These are phyloP conservation scores for Komagataella populi DNA, from an alignment of 805 yeast genomes.

Conservation along the genomic window DNA sequence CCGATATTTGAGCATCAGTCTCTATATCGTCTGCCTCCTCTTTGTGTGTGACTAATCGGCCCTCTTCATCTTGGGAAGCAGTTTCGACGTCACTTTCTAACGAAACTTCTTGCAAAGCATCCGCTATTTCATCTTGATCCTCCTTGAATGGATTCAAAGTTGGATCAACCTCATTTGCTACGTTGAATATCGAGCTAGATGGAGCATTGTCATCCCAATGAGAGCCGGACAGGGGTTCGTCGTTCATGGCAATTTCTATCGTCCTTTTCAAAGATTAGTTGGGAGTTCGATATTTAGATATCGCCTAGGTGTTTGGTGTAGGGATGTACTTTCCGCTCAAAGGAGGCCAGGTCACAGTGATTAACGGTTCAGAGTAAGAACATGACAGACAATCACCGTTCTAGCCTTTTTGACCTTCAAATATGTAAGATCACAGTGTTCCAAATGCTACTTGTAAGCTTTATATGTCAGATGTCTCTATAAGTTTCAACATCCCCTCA, in stretches of 20 bases:
- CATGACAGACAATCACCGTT: too few relatives aligned
- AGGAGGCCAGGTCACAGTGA: neutral
- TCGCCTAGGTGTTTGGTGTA: neutral
- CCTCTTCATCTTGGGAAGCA: neutral
- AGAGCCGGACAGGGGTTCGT: neutral
- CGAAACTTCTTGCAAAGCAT: neutral
- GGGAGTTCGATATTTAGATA: neutral
- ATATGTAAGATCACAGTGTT: too few relatives aligned
- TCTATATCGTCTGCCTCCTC: neutral
- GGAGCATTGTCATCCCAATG: neutral
- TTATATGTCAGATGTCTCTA: too few relatives aligned
- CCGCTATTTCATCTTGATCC: neutral
- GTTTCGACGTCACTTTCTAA: neutral
- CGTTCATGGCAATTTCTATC: neutral
- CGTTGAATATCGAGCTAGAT: neutral
- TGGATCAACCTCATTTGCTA: neutral
- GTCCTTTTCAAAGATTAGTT: neutral
- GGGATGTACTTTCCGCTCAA: neutral
- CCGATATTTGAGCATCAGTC: neutral
- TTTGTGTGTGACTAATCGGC: neutral
- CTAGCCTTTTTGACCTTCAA: too few relatives aligned
- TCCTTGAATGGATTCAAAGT: neutral
- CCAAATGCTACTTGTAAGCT: too few relatives aligned
- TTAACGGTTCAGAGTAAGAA: too few relatives aligned
- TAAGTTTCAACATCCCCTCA: neutral